Percentiles rank a stretch among this genome's conserved stretches.
phyloP scores from a whole-genome alignment of 2,329 filamentous ascomycete species.

The Venturia carpophila region DNA sequence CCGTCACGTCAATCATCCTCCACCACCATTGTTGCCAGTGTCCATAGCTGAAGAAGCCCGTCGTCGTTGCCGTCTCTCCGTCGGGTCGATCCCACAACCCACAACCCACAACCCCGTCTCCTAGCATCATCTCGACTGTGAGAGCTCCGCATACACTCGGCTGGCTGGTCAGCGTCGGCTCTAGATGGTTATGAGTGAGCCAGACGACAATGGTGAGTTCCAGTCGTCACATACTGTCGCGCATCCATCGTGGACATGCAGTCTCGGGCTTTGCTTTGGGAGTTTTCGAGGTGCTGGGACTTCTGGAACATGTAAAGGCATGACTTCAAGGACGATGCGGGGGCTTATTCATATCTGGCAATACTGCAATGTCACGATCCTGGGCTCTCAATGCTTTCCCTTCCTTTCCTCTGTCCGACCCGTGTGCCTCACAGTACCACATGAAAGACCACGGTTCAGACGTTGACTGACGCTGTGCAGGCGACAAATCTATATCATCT shows the following conservation, averaged over 20 bases:
- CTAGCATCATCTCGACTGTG: neutral
- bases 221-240: neutral
- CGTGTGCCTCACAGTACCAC: neutral
- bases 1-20: too few relatives aligned
- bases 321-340: too few relatives aligned
- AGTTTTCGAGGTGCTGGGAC: neutral
- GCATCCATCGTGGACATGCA: neutral
- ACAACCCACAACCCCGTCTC: neutral
- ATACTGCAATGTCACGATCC: neutral
- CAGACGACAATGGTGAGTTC: slow-evolving; percentile 33
- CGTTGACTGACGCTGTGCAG: slow-evolving; percentile 8
- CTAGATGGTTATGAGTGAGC: slow-evolving; percentile 34
- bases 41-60: neutral
- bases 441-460: neutral
- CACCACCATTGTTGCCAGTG: neutral
- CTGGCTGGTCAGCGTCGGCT: slow-evolving; percentile 22
- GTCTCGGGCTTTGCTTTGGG: neutral
- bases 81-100: too few relatives aligned
- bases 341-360: neutral
- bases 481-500: slow-evolving; percentile 12
- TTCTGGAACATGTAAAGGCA: neutral
- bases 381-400: too few relatives aligned
- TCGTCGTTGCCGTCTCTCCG: neutral
- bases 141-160: slow-evolving; percentile 8
- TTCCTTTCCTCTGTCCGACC: neutral